Evolutionary conservation across 345 rosid genomes (phyloP), one percentile per base, ranked within the genome.

Genomic region (Viola odorata): DNA sequence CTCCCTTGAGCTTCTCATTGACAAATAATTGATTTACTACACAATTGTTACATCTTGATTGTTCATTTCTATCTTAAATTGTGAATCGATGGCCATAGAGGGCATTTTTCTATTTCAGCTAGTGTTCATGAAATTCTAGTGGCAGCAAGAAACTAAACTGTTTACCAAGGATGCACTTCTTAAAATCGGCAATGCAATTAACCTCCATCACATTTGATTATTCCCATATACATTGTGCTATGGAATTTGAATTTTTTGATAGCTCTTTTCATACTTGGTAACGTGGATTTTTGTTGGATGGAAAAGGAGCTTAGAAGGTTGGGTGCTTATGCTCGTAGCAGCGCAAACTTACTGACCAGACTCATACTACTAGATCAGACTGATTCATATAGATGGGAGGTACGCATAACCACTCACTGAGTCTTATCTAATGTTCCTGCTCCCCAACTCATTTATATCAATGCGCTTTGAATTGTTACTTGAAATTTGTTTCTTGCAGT

Each of bases 241-340:
- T n/a, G n/a, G n/a, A n/a, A n/a, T n/a, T n/a, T n/a, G n/a, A n/a
- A n/a, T n/a, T n/a, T n/a, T n/a, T n/a, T n/a, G n/a, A n/a, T n/a
- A n/a, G n/a, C n/a, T 45, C 32, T 42, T 10, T 62, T 75, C 67
- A 14, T 56, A 39, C 8, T 50, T 64, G 23, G 59, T 53, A 15
- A 23, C 9, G 69, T 42, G 37, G 6, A 5, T 45, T 11, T 62
- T 75, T 58, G 4, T 53, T n/a, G 60, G 50, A 71, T 60, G 39
- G 8, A 63, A 71, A 72, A 92, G 98, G 98, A 89, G 66, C 90
- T 82, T 8, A 82, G 77, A 69, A 87, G 96, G 72, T 70, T 89
- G 80, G 89, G 60, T 57, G 96, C 98, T 68, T 89, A 87, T 81
- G 94, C 96, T 60, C 75, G 94, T 66, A 91, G 98, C 84, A 87